Evolutionary conservation across 768 basidiomycete species (phyloP), one percentile per base, ranked within the genome.

Genomic region (Lyophyllum decastes): DNA sequence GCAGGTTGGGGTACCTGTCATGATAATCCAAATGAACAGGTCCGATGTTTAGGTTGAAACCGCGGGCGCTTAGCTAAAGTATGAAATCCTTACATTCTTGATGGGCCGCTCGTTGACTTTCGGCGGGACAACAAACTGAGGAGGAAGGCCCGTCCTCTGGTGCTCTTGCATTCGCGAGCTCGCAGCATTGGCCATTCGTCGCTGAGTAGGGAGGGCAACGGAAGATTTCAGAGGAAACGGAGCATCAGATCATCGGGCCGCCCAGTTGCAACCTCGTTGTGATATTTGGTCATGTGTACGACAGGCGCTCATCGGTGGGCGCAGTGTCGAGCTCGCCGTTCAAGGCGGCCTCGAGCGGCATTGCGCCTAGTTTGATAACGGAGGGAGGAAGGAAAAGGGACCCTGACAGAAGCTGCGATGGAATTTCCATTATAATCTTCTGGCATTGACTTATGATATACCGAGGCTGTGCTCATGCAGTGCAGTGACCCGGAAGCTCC

Each of bases 1-100:
- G 79, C 86, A 38, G 92, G 93, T 49, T 80, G 82, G 63, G 86
- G 79, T 17, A 94, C 91, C 90, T 92, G 70, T 43, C 44, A 58
- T 47, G 59, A 30, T 10, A 30, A 35, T 44, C 40, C 35, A 63
- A 58, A 12, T 24, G 17, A 35, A 56, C 14, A n/a, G 33, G 38
- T 38, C 38, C 17, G 19, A 41, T 2, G 27, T 38, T 41, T 41
- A 25, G 33, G 22, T 34, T 41, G 33, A 30, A n/a, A 48, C 35
- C 30, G 27, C 51, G 34, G 33, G 58, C 58, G 63, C 55, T 55
- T 52, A 65, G 10, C 34, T 4, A 38, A 14, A 11, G 17, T 35
- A 54, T 44, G 25, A 52, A 24, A 11, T 24, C 53, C 62, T 55
- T 54, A 67, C 66, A 54, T 43, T 61, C 57, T 59, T 63, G 21